Conservation (phyloP, 768 basidiomycete genomes). For the Omphalotus guepiniiformis region DNA sequence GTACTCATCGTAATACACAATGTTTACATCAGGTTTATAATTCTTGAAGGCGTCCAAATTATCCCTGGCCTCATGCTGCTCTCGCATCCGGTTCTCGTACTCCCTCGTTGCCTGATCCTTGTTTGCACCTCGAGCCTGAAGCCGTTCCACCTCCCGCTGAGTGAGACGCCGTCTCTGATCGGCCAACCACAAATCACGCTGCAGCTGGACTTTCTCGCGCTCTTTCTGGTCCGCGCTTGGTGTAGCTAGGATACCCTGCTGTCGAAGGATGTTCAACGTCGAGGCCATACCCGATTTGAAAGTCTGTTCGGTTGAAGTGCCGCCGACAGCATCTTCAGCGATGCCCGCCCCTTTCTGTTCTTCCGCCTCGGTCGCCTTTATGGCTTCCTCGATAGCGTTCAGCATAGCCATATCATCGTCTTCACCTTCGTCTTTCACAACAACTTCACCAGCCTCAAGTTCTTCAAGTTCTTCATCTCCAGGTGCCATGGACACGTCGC, state of each 20-base stretch:
- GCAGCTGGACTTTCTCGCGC: slow-evolving; percentile 78
- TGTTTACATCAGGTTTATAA: slow-evolving; percentile 96
- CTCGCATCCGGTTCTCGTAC: slow-evolving; percentile 88
- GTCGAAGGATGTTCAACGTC: slow-evolving; percentile 81
- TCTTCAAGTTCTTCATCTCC: slow-evolving; percentile 67
- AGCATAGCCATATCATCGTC: slow-evolving; percentile 71
- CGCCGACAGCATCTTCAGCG: slow-evolving; percentile 36
- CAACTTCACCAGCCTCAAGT: slow-evolving; percentile 78
- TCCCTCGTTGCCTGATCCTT: slow-evolving; percentile 94
- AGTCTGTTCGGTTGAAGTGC: slow-evolving; percentile 74
- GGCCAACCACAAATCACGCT: slow-evolving; percentile 87
- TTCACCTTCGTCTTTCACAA: slow-evolving; percentile 74
- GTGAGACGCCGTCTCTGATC: slow-evolving; percentile 73
- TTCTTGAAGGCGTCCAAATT: slow-evolving; percentile 80
- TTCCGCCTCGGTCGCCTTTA: slow-evolving; percentile 60
- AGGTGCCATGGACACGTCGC: slow-evolving; percentile 54
- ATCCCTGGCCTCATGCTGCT: slow-evolving; percentile 86
- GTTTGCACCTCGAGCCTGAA: slow-evolving; percentile 71
- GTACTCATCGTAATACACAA: slow-evolving; percentile 96
- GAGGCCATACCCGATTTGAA: slow-evolving; percentile 85
- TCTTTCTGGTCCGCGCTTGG: slow-evolving; percentile 60
- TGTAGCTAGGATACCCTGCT: slow-evolving; percentile 82
- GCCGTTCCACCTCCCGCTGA: slow-evolving; percentile 75
- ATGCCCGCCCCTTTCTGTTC: slow-evolving; percentile 35
- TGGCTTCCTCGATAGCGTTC: slow-evolving; percentile 66